Conservation (phyloP, 73 alveolate species). For the Urostyla sp. region DNA sequence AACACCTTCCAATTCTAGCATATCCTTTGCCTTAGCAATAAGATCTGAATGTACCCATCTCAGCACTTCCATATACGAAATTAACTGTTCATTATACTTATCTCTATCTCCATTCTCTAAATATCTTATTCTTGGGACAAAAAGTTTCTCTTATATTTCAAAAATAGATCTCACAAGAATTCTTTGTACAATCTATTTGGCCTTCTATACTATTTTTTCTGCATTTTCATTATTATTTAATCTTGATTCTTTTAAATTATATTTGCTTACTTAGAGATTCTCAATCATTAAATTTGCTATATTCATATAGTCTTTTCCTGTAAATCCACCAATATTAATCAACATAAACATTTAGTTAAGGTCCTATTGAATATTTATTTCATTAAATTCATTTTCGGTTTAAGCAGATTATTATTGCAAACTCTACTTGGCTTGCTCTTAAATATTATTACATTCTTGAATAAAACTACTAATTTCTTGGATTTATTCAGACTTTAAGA, state of each 20-base stretch:
- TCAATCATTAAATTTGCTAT: not conserved
- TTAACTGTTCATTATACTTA: not conserved
- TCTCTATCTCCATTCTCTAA: not conserved
- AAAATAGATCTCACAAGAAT: not conserved
- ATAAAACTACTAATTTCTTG: too few species aligned
- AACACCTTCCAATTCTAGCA: not conserved
- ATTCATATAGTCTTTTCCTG: not conserved
- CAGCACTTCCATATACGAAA: not conserved
- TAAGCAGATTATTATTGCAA: too few species aligned
- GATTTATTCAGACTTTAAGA: too few species aligned
- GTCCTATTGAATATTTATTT: too few species aligned
- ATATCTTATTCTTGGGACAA: not conserved
- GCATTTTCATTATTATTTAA: not conserved
- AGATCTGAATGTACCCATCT: not conserved
- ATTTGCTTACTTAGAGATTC: constrained; percentile 2
- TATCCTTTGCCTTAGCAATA: not conserved
- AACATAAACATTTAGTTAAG: not conserved
- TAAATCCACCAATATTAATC: not conserved
- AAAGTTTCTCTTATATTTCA: not conserved
- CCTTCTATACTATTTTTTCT: not conserved
- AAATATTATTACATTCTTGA: too few species aligned
- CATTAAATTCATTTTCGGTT: too few species aligned
- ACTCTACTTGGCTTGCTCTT: too few species aligned
- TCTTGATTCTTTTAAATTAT: not conserved
- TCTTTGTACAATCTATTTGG: not conserved